Conservation (phyloP, 2,329 filamentous ascomycete species). For the Hymenoscyphus linearis region DNA sequence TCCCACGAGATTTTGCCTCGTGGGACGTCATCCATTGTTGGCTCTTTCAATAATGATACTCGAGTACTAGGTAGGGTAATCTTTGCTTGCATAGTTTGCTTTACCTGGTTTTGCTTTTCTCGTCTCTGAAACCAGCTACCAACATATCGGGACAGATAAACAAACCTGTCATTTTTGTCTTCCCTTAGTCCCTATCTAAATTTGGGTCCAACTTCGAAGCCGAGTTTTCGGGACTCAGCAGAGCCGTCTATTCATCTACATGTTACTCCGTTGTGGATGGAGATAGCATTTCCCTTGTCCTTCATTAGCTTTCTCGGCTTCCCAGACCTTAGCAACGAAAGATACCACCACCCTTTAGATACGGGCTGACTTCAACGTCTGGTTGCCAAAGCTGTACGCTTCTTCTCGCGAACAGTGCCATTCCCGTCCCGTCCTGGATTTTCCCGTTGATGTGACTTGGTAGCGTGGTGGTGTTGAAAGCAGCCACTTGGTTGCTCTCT, state of each 20-base stretch:
- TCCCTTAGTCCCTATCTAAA: neutral
- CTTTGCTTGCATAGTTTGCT: neutral
- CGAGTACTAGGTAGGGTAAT: no score
- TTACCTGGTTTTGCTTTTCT: neutral
- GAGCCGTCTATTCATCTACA: neutral
- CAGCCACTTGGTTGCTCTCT: neutral
- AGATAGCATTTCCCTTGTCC: neutral
- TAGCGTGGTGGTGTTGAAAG: neutral
- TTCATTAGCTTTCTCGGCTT: neutral
- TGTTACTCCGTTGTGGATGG: neutral
- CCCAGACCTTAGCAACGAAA: neutral
- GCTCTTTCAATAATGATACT: no score
- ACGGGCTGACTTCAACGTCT: neutral
- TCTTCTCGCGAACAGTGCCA: neutral
- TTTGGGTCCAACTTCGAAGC: no score
- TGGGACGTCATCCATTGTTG: neutral
- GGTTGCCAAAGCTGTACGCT: neutral
- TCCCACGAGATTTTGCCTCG: neutral
- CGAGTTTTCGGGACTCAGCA: no score
- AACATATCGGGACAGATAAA: constrained; percentile 2
- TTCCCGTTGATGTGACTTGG: neutral
- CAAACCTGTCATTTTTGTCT: constrained; percentile 1
- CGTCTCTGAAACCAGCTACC: neutral
- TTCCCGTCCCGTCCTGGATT: neutral
- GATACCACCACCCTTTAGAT: neutral